Base-by-base conservation (phyloP, 169 alveolate species). In the Plasmodium adleri region DNA sequence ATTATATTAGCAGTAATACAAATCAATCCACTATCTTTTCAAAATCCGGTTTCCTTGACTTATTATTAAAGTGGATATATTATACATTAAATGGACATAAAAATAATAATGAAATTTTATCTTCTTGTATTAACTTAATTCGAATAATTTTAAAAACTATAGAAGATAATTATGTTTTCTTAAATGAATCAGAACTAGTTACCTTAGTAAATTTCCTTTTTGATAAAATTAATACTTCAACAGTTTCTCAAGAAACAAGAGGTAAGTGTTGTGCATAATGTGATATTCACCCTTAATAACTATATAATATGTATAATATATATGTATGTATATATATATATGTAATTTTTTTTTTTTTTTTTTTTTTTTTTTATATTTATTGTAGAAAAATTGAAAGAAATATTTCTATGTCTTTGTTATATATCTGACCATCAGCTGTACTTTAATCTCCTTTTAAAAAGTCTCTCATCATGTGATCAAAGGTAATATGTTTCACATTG, bases 21-120 rank as follows among this genome's bases (percentile, higher is more conserved):
- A 85, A 71, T 60, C 92, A 85, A 49, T 59, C 92, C 56, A 72
- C 75, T 20, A 26, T 85, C 9, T 85, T 71, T 66, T 85, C 92
- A 49, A 70, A 72, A 28, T 58, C 76, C 0, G 87, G 92, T 3
- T 71, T 85, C 54, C 63, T 72, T n/a, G 92, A 71, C 28, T 43
- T 85, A 32, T 39, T 85, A 20, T 59, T 85, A 28, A 85, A 85
- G 54, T 85, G 92, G 92, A 71, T 58, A 20, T 71, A 71, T 56
- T 85, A 15, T 43, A 58, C 71, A 4, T 56, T 85, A 52, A 59
- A 60, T 71, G 87, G 64, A 49, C 45, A 85, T 39, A 85, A 80
- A 39, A 80, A 58, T 22, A 59, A 60, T 32, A 59, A 60, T 13
- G 92, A 85, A 47, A 43, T 72, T 10, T 39, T 85, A 3, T 43